Evolutionary conservation across 108 stramenopile genomes (phyloP).

Genomic region (Cyclotella choctawhatcheeana): DNA sequence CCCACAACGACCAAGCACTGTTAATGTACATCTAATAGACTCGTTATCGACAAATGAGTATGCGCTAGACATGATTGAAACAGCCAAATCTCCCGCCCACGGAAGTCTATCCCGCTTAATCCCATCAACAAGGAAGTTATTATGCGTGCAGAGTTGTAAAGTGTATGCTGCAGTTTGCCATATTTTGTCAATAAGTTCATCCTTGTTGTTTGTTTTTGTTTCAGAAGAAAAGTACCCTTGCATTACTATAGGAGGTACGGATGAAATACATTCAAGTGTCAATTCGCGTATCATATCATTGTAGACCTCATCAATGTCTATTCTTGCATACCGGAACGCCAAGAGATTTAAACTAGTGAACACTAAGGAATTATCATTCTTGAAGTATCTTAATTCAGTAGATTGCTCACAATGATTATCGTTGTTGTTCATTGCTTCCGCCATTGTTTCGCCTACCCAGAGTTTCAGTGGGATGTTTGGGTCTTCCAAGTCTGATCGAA

Average conservation of each 20-base stretch:
- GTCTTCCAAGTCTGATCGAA: not conserved
- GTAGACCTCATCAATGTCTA: slow-evolving; percentile 8
- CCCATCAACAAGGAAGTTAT: slow-evolving; percentile 50
- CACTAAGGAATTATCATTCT: not conserved
- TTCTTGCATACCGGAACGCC: slow-evolving; percentile 44
- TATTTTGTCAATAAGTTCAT: slow-evolving; percentile 21
- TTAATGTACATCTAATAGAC: slow-evolving; percentile 34
- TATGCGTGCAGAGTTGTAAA: slow-evolving; percentile 33
- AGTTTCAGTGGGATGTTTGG: slow-evolving; percentile 14
- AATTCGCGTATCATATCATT: not conserved
- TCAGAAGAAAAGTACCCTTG: slow-evolving; percentile 13
- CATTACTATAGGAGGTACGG: not conserved
- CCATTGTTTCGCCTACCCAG: slow-evolving; percentile 42
- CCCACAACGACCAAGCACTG: slow-evolving; percentile 49
- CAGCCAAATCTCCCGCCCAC: slow-evolving; percentile 51
- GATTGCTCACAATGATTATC: slow-evolving; percentile 44
- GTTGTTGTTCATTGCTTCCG: slow-evolving; percentile 48
- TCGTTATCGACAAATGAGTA: slow-evolving; percentile 30
- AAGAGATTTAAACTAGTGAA: slow-evolving; percentile 30
- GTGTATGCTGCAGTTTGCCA: slow-evolving; percentile 37
- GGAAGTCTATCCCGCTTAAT: slow-evolving; percentile 55
- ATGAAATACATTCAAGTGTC: slow-evolving; percentile 14
- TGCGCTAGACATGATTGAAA: slow-evolving; percentile 38
- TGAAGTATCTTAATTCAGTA: slow-evolving; percentile 10
- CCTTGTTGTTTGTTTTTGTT: not conserved